Base-by-base conservation (phyloP, 148 eudicot genomes). In the Rhododendron simsii region DNA sequence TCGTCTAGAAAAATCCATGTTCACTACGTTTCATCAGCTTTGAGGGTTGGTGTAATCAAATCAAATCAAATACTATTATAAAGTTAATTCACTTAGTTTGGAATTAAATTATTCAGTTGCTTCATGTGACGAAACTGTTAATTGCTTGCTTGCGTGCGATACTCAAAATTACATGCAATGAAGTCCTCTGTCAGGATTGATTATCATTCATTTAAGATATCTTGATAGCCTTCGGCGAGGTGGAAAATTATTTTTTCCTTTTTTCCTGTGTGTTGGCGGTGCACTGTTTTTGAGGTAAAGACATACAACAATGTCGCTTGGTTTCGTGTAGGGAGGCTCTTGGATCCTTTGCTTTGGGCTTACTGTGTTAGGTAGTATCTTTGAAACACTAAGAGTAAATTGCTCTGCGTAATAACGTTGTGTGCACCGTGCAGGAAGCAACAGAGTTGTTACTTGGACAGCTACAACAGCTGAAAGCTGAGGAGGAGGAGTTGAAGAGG, bases 351-450 rank as follows among this genome's bases (percentile, higher is more conserved):
- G 13, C 35, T 23, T 26, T 67, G 3, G 13, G 12, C 15, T 26
- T 69, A 69, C 35, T 69, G 4, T 77, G 45, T 41, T 20, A 4
- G 26, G 30, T 39, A 4, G 18, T 11, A 26, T 45, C 15, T 21
- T 47, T 79, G 50, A 7, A 47, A 13, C 35, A n/a, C 14, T 78
- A 21, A 11, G 47, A 18, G 26, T 12, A 76, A 14, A 81, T 44
- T 5, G 45, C 37, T 35, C 15, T 81, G 2, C 47, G 3, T 81
- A 16, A 16, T 57, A 9, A 8, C 33, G 23, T 16, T 41, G 1
- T 84, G 73, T 84, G 88, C 84, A 94, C 95, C 82, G 63, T 84
- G 88, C 84, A 94, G 96, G 90, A 94, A 85, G 93, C 94, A 26
- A 87, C 95, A 45, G 91, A 91, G 59, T 78, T 88, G 50, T 81